Conservation (phyloP, 306 rosid genomes). For the Cucumis cinereus region DNA sequence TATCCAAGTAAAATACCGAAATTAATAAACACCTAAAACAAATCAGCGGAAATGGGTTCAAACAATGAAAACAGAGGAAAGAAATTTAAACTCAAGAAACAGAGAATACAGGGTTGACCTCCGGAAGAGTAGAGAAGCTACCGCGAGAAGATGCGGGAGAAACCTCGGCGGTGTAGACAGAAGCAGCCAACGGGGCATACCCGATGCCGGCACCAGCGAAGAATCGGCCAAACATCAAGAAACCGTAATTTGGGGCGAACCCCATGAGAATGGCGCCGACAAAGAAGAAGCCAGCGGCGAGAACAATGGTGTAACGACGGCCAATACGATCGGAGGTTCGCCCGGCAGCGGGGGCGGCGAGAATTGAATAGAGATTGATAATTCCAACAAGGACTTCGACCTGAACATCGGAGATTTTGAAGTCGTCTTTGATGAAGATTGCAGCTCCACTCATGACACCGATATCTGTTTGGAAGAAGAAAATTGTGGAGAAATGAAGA, state of each 20-base stretch:
- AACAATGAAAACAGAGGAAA: too few species aligned
- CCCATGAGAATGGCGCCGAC: background rate
- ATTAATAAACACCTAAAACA: background rate
- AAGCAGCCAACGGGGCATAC: background rate
- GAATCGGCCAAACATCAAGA: background rate
- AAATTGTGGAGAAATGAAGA: background rate
- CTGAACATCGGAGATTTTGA: conserved; percentile 30
- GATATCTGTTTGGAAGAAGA: conserved; percentile 29
- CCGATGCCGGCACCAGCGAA: background rate
- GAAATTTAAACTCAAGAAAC: too few species aligned
- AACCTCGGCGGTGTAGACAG: background rate
- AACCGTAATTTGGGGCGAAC: background rate
- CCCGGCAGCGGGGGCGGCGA: background rate
- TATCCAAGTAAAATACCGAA: background rate
- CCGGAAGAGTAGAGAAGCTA: background rate
- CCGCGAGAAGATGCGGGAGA: background rate
- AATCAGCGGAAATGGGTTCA: background rate
- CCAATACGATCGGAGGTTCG: background rate
- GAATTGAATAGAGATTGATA: conserved; percentile 40
- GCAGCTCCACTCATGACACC: conserved; percentile 95
- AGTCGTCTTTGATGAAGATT: conserved; percentile 38
- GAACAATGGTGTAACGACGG: background rate
- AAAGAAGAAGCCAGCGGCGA: background rate
- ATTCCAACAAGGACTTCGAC: conserved; percentile 54
- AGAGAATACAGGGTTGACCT: background rate